Conservation (phyloP, 257 asterid species). For the Haberlea rhodopensis region DNA sequence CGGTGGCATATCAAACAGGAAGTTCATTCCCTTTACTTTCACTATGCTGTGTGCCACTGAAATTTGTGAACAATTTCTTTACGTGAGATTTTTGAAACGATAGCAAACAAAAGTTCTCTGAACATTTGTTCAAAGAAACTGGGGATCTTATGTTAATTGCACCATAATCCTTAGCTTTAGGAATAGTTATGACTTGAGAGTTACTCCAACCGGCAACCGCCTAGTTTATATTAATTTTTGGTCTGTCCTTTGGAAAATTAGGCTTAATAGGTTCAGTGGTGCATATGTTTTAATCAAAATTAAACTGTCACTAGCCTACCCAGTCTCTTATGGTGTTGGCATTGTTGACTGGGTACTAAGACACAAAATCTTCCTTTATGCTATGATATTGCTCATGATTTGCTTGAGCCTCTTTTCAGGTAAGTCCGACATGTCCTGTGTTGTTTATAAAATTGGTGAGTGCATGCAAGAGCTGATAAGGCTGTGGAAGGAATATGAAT, state of each 20-base stretch:
- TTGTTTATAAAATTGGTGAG: conserved; percentile 85
- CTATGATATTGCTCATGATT: conserved; percentile 21
- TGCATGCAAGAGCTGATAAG: conserved; percentile 82
- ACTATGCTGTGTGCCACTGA: conserved; percentile 6
- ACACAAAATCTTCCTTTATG: conserved; percentile 12
- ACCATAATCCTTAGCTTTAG: conserved; percentile 4
- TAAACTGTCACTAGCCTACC: conserved; percentile 2
- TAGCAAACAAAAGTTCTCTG: not conserved
- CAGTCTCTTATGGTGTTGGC: conserved; percentile 20
- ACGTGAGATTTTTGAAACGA: not conserved
- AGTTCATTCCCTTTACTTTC: conserved; percentile 23
- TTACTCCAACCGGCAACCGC: conserved; percentile 10
- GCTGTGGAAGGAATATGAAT: conserved; percentile 74
- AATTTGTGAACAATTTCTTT: conserved; percentile 2
- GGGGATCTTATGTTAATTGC: conserved; percentile 6
- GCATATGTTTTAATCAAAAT: conserved; percentile 3
- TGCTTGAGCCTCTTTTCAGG: conserved; percentile 43
- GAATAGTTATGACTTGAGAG: not conserved
- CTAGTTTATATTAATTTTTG: not conserved
- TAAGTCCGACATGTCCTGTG: conserved; percentile 56
- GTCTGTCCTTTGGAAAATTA: conserved; percentile 8
- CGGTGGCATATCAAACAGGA: conserved; percentile 36
- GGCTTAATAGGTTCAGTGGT: conserved; percentile 1
- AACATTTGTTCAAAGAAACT: conserved; percentile 1
- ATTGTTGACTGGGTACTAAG: not conserved